These are phyloP conservation scores for Aspergillus uvarum DNA, from an alignment of 2,329 filamentous ascomycete genomes.

Conservation along the genomic window DNA sequence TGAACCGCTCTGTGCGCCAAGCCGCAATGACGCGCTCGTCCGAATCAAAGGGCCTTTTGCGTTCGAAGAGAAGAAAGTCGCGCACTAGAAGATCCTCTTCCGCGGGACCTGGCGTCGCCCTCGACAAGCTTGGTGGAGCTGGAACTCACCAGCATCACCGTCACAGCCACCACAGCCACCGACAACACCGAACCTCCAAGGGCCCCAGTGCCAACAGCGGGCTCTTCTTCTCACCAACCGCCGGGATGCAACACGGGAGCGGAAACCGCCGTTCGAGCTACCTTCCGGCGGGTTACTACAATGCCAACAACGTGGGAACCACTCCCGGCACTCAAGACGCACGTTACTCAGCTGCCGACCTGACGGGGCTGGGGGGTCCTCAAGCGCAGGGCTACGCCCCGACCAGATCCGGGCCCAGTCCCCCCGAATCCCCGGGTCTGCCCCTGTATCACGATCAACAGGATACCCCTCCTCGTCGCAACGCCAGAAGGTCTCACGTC, in stretches of 20 bases:
- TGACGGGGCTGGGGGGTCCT: conserved; percentile 59
- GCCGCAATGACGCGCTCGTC: conserved; percentile 75
- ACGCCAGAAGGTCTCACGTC: conserved; percentile 29
- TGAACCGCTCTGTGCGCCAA: conserved; percentile 86
- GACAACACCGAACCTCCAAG: conserved; percentile 30
- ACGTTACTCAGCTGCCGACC: conserved; percentile 54
- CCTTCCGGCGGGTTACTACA: conserved; percentile 88
- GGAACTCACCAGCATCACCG: conserved; percentile 23
- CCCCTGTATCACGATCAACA: conserved; percentile 43
- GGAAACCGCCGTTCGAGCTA: conserved; percentile 71
- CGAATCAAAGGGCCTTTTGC: conserved; percentile 69
- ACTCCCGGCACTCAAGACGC: conserved; percentile 40
- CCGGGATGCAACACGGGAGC: conserved; percentile 54
- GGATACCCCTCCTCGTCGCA: conserved; percentile 28
- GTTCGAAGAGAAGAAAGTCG: conserved; percentile 37
- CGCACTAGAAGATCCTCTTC: conserved; percentile 17
- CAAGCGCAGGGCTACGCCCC: conserved; percentile 56
- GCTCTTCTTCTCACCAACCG: conserved; percentile 95
- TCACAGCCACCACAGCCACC: conserved; percentile 40
- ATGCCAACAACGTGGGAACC: conserved; percentile 59
- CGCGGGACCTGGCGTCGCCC: conserved; percentile 47
- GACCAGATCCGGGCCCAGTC: conserved; percentile 54
- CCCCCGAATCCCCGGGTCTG: conserved; percentile 65
- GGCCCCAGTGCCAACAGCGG: conserved; percentile 62
- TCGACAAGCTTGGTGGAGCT: conserved; percentile 50